Evolutionary conservation across 495 filamentous ascomycete genomes (phyloP).

Genomic region (Polyplosphaeria fusca): DNA sequence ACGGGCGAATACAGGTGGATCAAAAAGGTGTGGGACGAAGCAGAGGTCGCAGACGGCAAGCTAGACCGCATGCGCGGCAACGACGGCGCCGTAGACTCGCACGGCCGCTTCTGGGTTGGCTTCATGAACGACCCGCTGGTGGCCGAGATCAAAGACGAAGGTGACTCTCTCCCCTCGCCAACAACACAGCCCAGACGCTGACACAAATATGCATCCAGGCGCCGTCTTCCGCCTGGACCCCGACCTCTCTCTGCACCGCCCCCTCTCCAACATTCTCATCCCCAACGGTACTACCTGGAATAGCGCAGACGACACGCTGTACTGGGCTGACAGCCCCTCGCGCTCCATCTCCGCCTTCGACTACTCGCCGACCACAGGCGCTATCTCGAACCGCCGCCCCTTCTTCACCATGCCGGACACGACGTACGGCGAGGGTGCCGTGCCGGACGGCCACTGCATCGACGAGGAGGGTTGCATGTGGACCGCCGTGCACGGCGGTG

Average conservation of each 20-base stretch:
- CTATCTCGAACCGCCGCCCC: constrained; percentile 62
- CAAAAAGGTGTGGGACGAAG: constrained; percentile 55
- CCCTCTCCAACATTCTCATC: constrained; percentile 66
- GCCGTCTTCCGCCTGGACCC: constrained; percentile 63
- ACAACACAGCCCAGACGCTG: constrained; percentile 30
- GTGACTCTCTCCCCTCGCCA: constrained; percentile 44
- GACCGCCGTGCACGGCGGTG: constrained; percentile 39
- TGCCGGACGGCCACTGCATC: constrained; percentile 48
- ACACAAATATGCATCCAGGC: constrained; percentile 38
- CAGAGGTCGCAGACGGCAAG: constrained; percentile 41
- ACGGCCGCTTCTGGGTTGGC: constrained; percentile 85
- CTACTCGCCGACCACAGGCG: constrained; percentile 62
- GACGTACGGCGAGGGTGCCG: constrained; percentile 40
- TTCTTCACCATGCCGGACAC: constrained; percentile 53
- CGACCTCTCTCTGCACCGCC: constrained; percentile 57
- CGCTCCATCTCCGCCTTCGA: constrained; percentile 69
- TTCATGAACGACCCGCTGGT: constrained; percentile 69
- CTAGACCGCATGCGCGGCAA: constrained; percentile 58
- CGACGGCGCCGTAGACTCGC: constrained; percentile 76
- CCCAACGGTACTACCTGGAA: constrained; percentile 80
- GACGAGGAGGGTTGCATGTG: constrained; percentile 45
- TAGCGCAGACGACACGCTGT: constrained; percentile 69
- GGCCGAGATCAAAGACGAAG: constrained; percentile 38
- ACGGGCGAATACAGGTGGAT: constrained; percentile 63
- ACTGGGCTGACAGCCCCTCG: constrained; percentile 74